Base-by-base conservation (phyloP, 805 yeast species). In the Suhomyces canberraensis region DNA sequence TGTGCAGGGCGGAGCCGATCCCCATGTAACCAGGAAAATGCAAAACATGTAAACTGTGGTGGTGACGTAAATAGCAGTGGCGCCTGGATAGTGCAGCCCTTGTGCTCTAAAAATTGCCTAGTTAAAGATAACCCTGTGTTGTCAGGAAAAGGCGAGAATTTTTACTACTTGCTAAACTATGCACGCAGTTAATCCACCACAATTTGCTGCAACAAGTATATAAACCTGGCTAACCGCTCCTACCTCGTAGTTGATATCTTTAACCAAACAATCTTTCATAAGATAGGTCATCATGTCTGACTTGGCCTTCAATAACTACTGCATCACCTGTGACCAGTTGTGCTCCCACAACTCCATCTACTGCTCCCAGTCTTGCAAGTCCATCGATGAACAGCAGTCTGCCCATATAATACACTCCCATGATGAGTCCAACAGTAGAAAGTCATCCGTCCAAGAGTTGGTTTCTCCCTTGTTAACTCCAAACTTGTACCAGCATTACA, bases 281-380 rank as follows among this genome's bases (percentile, higher is more conserved):
- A n/a, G n/a, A n/a, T n/a, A n/a, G n/a, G 16, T 19, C 27, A 16
- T 17, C 25, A 45, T 45, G 49, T 37, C 45, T 17, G 49, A 45
- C 36, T 46, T 71, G 75, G 60, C 75, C 28, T 63, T 63, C 44
- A 61, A 63, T 42, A 60, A 63, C 46, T 63, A 60, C 46, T 63
- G 69, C 47, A 56, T 63, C 18, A 48, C 58, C 27, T 63, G 69
- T 45, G 67, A 62, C 42, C 52, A 60, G 45, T 52, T 61, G 31
- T 48, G 49, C 35, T 33, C 46, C 14, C 41, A 36, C 36, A 41
- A 29, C 29, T 36, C 47, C 27, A 46, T 55, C 39, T 56, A 56
- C 53, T 56, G 60, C 37, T 50, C 53, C 9, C 59, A 56, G 8
- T 52, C 50, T 19, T 68, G 73, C 46, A 60, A 58, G 44, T 46